Base-by-base conservation (phyloP, 225 moss, liverwort and hornwort genomes). In the Bryoerythrophyllum caledonicum region DNA sequence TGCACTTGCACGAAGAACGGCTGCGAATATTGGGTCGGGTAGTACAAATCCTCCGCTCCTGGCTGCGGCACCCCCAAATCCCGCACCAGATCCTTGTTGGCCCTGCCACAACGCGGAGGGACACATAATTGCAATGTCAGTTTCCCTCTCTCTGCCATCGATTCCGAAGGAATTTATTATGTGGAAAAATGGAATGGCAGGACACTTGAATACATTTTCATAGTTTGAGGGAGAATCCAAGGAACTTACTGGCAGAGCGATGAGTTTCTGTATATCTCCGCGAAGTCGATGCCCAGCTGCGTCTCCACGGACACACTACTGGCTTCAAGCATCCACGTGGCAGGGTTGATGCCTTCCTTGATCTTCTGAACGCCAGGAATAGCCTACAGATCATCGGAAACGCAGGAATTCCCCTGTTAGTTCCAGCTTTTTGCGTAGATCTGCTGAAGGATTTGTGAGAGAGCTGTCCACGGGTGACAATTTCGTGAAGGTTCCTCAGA, bases 241-340 rank as follows among this genome's bases (percentile, higher is more conserved):
- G 44, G n/a, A n/a, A 57, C 88, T 63, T 66, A 92, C 92, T 86
- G 78, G 81, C 66, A 87, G 19, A 87, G 67, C 10, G 84, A 58
- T 8, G 93, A 89, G 55, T 76, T 82, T 63, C 74, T 44, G 74
- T 93, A 93, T 49, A 89, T 71, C 13, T 93, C 89, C 1, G 90
- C 93, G 3, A 91, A 93, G 68, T 93, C 86, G 34, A 93, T 74
- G 28, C 75, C 85, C 10, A 93, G 84, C 26, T 88, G 86, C 13
- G 74, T 74, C 82, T 93, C 93, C 20, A 83, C 82, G 20, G 84
- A 57, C 16, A 80, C 23, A 30, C 74, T 87, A 26, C 90, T 87
- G 23, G 85, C 91, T 75, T 93, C 93, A 51, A 93, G 81, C 93
- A 93, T 91, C 93, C 93, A 93, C 7, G 93, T 91, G 15, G 93